Evolutionary conservation across 2,329 filamentous ascomycete species (phyloP), one percentile per base, ranked within the genome.

Genomic region (Didymella segeticola): DNA sequence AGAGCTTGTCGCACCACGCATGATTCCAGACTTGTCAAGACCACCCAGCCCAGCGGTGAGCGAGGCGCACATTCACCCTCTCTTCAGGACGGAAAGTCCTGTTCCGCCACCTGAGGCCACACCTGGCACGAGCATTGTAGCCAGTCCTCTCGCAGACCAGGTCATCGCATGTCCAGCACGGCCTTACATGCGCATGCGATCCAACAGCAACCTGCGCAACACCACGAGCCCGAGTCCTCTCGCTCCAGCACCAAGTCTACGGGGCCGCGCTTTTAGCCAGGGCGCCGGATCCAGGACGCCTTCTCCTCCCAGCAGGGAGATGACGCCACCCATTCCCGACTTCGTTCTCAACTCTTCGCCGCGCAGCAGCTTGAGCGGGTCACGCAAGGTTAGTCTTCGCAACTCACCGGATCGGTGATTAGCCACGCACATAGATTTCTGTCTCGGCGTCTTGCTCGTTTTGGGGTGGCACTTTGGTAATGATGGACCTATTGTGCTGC

Each of bases 1-100:
- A 26, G 62, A 74, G 63, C 3, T 77, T 67, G 43, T 60, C 27
- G 65, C 64, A 14, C 71, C 72, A 15, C 72, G 70, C 1, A 73
- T 73, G 58, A 65, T 70, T 48, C 64, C 65, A 4, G 71, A 73
- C 46, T 57, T 56, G 6, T 72, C 72, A 12, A 69, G 71, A 26
- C 73, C 77, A 22, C 69, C 68, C 5, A 78, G 74, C 42, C 77
- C 75, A 23, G 67, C 63, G 43, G 61, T 73, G 14, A 81, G 80
- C 64, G 88, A 92, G 70, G 80, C 86, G 3, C 85, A 91, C 67
- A 91, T 92, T 38, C 89, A 93, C 70, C 89, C 89, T 8, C 80
- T 93, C 3, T 92, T 93, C 77, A 82, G 89, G 54, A 87, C 86
- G 5, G 88, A 90, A 67, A 89, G 86, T 33, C 87, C 87, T 0